These are phyloP conservation scores for Elymus sibiricus DNA, from an alignment of 176 grass and related monocot genomes.

Conservation along the genomic window DNA sequence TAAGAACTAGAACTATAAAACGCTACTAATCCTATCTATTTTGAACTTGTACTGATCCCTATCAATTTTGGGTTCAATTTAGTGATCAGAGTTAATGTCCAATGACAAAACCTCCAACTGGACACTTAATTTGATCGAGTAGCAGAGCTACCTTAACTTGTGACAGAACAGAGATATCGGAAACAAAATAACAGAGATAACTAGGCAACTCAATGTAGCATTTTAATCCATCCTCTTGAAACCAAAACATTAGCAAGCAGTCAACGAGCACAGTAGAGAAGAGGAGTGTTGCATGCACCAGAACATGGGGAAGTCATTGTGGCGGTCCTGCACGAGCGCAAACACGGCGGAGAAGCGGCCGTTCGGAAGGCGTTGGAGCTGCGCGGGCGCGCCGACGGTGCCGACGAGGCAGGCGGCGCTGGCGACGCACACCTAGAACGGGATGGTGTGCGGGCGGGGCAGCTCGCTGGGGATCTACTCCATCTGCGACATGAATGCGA, in stretches of 20 bases:
- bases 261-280: neutral
- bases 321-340: slow-evolving; percentile 43
- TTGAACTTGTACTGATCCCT: too few species aligned
- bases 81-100: too few species aligned
- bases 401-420: slow-evolving; percentile 57
- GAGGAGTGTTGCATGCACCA: slow-evolving; percentile 28
- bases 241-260: neutral
- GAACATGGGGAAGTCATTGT: slow-evolving; percentile 34
- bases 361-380: slow-evolving; percentile 44
- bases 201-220: too few species aligned
- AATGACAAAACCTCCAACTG: too few species aligned
- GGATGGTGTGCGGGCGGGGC: slow-evolving; percentile 40
- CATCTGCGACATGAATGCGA: neutral
- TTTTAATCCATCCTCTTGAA: neutral
- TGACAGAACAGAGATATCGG: too few species aligned
- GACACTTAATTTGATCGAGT: too few species aligned
- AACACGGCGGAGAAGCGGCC: slow-evolving; percentile 52
- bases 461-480: slow-evolving; percentile 22
- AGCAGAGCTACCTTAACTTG: too few species aligned
- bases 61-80: too few species aligned
- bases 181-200: too few species aligned
- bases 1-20: too few species aligned
- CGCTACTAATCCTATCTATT: too few species aligned
- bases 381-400: slow-evolving; percentile 44
- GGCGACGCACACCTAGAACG: slow-evolving; percentile 58